Percentiles rank a stretch among this genome's conserved stretches.
Evolutionary conservation across 352 stramenopile genomes (phyloP).

Genomic region (Aphanomyces stellatus): DNA sequence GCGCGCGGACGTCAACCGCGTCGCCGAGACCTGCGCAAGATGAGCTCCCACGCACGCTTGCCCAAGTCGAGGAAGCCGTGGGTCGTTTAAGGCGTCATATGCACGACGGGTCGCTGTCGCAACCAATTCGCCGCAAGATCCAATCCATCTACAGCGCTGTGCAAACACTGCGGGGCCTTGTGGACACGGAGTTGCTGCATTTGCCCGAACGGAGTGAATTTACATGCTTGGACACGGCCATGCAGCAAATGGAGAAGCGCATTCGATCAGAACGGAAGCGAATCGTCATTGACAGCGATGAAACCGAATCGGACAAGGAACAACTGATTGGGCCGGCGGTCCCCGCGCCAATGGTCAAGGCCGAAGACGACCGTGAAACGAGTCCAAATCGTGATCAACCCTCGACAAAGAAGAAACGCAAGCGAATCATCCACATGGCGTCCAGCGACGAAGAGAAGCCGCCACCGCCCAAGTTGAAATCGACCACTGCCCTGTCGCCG

Average conservation of each 20-base stretch:
- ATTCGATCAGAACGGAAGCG: constrained; percentile 2
- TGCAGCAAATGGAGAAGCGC: constrained; percentile 10
- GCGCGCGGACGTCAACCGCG: background rate
- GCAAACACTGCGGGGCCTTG: background rate
- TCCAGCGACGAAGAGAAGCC: background rate
- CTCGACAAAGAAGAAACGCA: background rate
- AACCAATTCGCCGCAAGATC: constrained; percentile 1
- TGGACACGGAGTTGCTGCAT: background rate
- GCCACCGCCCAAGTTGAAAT: background rate
- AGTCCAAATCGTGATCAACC: background rate
- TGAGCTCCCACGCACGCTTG: background rate
- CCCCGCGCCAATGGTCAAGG: background rate
- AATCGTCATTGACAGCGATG: constrained; percentile 1
- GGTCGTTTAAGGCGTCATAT: background rate
- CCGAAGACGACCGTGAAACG: background rate
- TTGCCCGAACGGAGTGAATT: constrained; percentile 8
- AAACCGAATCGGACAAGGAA: constrained; percentile 4
- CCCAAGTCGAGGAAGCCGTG: constrained; percentile 6
- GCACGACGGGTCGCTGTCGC: background rate
- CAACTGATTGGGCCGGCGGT: background rate
- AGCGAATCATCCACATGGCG: background rate
- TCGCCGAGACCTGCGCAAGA: background rate
- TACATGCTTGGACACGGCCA: constrained; percentile 6
- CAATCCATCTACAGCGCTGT: background rate
- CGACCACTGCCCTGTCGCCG: background rate